Percentiles rank a stretch among this genome's conserved stretches.
These are phyloP conservation scores for Colletotrichum liriopes DNA, from an alignment of 2,329 filamentous ascomycete genomes.

Conservation along the genomic window DNA sequence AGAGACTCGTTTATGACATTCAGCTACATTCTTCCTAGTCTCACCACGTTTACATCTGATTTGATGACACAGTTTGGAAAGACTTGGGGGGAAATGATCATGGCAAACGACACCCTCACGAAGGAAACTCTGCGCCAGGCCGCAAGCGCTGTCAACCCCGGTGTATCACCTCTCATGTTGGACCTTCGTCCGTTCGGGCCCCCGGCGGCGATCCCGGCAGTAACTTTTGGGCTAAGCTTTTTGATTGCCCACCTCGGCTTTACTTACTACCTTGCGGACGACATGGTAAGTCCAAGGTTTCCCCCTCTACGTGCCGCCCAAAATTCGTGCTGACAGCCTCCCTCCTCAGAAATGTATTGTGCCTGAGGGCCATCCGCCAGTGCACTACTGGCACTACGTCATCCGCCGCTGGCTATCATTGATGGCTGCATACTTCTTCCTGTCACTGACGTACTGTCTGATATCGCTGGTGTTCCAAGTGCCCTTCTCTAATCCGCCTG, in stretches of 20 bases:
- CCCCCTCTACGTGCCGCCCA: not conserved
- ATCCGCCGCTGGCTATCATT: slow-evolving; percentile 27
- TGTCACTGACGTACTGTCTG: slow-evolving; percentile 25
- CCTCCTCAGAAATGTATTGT: slow-evolving; percentile 28
- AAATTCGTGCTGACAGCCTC: not conserved
- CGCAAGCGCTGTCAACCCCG: slow-evolving; percentile 30
- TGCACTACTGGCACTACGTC: slow-evolving; percentile 38
- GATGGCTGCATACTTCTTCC: slow-evolving; percentile 29
- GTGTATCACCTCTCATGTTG: slow-evolving; percentile 25
- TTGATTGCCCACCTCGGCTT: slow-evolving; percentile 27
- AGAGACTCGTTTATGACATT: slow-evolving; percentile 34
- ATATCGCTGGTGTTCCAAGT: slow-evolving; percentile 31
- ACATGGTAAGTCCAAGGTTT: slow-evolving; percentile 2
- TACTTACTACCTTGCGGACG: slow-evolving; percentile 32
- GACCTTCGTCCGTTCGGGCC: slow-evolving; percentile 33
- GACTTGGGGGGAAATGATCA: slow-evolving; percentile 10
- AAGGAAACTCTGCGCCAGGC: slow-evolving; percentile 23
- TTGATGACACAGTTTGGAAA: slow-evolving; percentile 15
- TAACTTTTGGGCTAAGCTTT: slow-evolving; percentile 30
- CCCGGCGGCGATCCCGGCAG: slow-evolving; percentile 25
- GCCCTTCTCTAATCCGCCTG: slow-evolving; percentile 29
- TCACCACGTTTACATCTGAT: slow-evolving; percentile 18
- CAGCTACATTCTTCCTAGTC: slow-evolving; percentile 31
- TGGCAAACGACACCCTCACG: slow-evolving; percentile 23
- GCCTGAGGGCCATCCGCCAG: slow-evolving; percentile 28